These are phyloP conservation scores for Dissophora globulifera DNA, from an alignment of 192 early-diverging fungal species.

Conservation along the genomic window DNA sequence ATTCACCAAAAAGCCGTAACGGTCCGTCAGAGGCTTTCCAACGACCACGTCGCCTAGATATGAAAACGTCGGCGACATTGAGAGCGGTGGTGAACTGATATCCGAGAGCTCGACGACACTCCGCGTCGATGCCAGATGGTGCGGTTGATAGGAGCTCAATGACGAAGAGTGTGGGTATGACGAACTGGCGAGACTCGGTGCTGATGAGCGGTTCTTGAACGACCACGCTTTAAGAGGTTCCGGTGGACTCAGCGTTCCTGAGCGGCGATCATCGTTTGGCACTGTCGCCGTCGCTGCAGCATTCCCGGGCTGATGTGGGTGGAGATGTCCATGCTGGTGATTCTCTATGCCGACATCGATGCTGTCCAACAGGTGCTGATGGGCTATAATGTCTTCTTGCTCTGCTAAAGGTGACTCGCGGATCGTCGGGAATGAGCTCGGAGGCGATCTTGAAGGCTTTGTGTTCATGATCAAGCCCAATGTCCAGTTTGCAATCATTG, in stretches of 20 bases:
- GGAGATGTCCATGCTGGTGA: no score
- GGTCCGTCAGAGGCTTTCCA: constrained; percentile 43
- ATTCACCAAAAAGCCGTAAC: constrained; percentile 48
- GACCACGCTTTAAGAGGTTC: constrained; percentile 35
- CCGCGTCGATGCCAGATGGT: background rate
- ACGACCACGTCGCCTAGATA: constrained; percentile 11
- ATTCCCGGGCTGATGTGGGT: background rate
- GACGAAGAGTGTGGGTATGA: constrained; percentile 32
- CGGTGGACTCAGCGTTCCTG: constrained; percentile 14
- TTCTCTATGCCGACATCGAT: constrained; percentile 6
- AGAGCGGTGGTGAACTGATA: constrained; percentile 19
- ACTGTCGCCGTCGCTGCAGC: constrained; percentile 12
- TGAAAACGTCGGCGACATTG: constrained; percentile 33
- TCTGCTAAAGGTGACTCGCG: constrained; percentile 38
- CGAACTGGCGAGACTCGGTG: constrained; percentile 23
- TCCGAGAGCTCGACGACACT: constrained; percentile 46
- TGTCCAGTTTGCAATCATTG: constrained; percentile 53
- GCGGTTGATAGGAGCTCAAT: constrained; percentile 10
- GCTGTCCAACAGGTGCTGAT: background rate
- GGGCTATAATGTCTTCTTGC: constrained; percentile 15
- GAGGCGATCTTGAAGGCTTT: constrained; percentile 1
- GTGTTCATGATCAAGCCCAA: constrained; percentile 47
- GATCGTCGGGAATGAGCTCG: constrained; percentile 24
- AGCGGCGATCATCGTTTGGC: constrained; percentile 17
- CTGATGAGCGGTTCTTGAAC: constrained; percentile 19